phyloP scores from a whole-genome alignment of 202 grass and related monocot species.

The Setaria viridis region DNA sequence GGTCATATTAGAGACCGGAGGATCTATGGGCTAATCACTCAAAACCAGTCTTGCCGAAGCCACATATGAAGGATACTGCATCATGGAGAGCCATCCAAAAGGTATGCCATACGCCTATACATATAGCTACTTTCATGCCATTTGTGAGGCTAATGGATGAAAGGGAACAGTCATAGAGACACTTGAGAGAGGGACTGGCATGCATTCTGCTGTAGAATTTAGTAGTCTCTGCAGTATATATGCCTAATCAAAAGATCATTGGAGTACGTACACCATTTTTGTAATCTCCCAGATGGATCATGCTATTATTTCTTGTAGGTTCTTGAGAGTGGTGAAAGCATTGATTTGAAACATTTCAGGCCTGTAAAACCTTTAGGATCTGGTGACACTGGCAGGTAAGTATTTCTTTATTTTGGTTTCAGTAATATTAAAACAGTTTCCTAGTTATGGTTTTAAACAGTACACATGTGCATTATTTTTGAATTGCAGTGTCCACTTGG shows the following conservation, averaged over 20 bases:
- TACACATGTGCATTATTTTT: constrained; percentile 42
- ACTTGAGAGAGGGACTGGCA: constrained; percentile 23
- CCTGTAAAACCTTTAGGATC: constrained; percentile 89
- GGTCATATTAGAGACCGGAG: constrained; percentile 65
- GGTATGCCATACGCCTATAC: constrained; percentile 42
- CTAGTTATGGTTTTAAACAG: not conserved
- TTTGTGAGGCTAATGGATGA: constrained; percentile 39
- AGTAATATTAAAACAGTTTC: constrained; percentile 19
- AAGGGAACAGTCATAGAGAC: not conserved
- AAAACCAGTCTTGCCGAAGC: constrained; percentile 78
- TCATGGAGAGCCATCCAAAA: constrained; percentile 86
- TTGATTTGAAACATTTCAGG: constrained; percentile 88
- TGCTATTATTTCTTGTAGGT: constrained; percentile 59
- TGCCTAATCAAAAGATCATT: not conserved
- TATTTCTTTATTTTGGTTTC: constrained; percentile 2
- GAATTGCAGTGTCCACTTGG: constrained; percentile 84
- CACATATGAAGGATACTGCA: constrained; percentile 69
- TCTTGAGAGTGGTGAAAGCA: constrained; percentile 71
- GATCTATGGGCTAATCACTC: constrained; percentile 98
- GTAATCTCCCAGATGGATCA: constrained; percentile 5
- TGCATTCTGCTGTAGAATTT: not conserved
- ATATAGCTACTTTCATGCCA: constrained; percentile 17
- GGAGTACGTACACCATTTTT: constrained; percentile 11
- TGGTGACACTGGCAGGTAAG: constrained; percentile 93
- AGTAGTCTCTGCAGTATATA: constrained; percentile 38